Base-by-base conservation (phyloP, 257 asterid genomes). In the Plantago major region DNA sequence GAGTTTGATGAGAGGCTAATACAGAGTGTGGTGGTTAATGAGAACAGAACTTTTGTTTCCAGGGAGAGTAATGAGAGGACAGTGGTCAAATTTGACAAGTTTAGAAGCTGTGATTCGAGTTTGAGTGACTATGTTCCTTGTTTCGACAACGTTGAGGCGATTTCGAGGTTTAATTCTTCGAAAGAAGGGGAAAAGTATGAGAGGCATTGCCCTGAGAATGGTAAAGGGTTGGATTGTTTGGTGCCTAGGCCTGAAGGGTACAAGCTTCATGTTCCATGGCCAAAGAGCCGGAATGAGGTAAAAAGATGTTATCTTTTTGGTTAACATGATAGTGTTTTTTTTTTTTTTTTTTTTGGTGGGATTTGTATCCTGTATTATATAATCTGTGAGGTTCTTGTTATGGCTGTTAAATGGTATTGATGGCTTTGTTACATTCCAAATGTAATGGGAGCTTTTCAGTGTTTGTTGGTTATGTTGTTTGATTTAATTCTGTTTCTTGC, bases 241-340 rank as follows among this genome's bases (percentile, higher is more conserved):
- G 72, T 84, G 53, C 86, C 84, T 10, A 47, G 80, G 81, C 92
- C 89, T 55, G 73, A 74, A 75, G 77, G 68, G 60, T 85, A 85
- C 74, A 80, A 73, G 76, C 60, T 82, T 66, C 84, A 68, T 67
- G 64, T 78, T 65, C 79, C 89, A 63, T 82, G 94, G 94, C 89
- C 94, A 3, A 75, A 80, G 63, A 78, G 89, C 73, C 42, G 87
- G 43, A 75, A 80, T 61, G 87, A 82, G 94, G 94, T 82, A 69
- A 37, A 30, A 16, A 33, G 40, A 22, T 33, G 40, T 33, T 33
- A 33, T 4, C 37, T 30, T n/a, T 33, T 4, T 33, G 40, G 3
- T 1, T 33, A 33, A 4, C 40, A 33, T 33, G 40, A 33, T 33
- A 22, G 26, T 22, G 3, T 33, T 33, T 1, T 33, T 33, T 33